Evolutionary conservation across 169 alveolate species (phyloP).

Genomic region (Plasmodium adleri): DNA sequence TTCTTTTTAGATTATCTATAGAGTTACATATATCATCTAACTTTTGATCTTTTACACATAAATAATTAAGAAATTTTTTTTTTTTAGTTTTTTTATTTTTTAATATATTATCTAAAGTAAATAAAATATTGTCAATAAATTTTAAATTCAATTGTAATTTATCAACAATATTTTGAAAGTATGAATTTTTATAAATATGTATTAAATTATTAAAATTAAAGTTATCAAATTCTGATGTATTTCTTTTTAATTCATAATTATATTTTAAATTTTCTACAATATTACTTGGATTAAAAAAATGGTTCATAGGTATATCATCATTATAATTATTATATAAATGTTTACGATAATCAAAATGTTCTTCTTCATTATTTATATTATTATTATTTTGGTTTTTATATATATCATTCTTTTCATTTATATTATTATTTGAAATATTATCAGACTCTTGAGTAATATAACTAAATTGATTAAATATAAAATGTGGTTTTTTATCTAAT

Average conservation of each 20-base stretch:
- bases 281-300: constrained; percentile 43
- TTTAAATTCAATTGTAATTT: constrained; percentile 61
- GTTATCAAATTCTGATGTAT: constrained; percentile 23
- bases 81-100: constrained; percentile 35
- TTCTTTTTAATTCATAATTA: constrained; percentile 51
- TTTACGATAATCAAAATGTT: neutral
- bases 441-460: constrained; percentile 23
- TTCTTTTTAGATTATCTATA: constrained; percentile 58
- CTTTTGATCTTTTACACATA: constrained; percentile 64
- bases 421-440: neutral
- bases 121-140: constrained; percentile 59
- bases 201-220: constrained; percentile 31
- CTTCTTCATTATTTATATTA: too few species aligned
- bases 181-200: constrained; percentile 41
- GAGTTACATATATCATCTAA: constrained; percentile 70
- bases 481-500: constrained; percentile 54
- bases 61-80: constrained; percentile 38
- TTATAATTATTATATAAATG: neutral
- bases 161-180: constrained; percentile 69
- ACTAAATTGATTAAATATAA: constrained; percentile 38
- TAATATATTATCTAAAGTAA: constrained; percentile 27
- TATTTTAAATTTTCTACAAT: constrained; percentile 65
- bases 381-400: too few species aligned
- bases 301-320: constrained; percentile 25
- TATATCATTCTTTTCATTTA: too few species aligned